Evolutionary conservation across 331 rosid genomes (phyloP).

Genomic region (Rosa hybrid): DNA sequence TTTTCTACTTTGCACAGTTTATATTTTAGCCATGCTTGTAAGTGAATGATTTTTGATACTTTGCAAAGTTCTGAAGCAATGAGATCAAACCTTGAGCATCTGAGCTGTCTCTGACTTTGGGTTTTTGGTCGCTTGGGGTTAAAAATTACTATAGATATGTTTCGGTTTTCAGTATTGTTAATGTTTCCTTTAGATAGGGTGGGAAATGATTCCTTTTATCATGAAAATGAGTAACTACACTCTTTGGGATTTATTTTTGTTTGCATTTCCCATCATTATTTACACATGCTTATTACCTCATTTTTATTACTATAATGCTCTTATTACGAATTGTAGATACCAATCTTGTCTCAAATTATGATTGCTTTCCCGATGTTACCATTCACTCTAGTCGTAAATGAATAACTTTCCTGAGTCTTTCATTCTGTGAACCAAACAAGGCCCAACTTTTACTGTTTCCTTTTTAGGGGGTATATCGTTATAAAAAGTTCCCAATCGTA

Average conservation of each 20-base stretch:
- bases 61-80: neutral
- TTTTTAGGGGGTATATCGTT: too few relatives aligned
- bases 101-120: neutral
- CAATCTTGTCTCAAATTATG: neutral
- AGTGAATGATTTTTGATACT: neutral
- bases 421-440: neutral
- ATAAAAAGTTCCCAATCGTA: neutral
- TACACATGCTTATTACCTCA: neutral
- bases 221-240: neutral
- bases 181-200: neutral
- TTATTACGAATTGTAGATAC: neutral
- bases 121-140: neutral
- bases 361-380: neutral
- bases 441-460: neutral
- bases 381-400: neutral
- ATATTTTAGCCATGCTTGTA: neutral
- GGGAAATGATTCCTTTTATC: neutral
- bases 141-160: neutral
- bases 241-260: neutral
- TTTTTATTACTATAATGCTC: neutral
- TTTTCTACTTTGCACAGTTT: neutral
- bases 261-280: neutral
- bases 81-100: neutral
- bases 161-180: neutral
- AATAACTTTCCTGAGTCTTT: neutral